Base-by-base conservation (phyloP, 345 rosid species). In the Clarkia xantiana region DNA sequence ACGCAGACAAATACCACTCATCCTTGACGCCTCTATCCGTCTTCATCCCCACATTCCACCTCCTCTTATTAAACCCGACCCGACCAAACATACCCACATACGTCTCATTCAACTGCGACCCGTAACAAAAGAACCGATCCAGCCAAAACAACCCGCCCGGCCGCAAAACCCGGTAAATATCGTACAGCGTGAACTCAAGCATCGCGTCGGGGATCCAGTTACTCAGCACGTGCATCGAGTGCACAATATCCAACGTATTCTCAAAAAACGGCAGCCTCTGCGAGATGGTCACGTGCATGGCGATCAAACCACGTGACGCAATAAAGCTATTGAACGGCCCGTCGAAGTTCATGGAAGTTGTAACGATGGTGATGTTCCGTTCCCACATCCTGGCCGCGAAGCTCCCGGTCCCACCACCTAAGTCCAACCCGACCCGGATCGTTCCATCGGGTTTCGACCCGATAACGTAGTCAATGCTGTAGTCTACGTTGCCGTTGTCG, bases 301-400 rank as follows among this genome's bases (percentile, higher is more conserved):
- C 47, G 38, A 74, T 65, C 63, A 80, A 36, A 0, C 82, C 80
- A 46, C 78, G 51, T 4, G 78, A 70, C 0, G 80, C 78, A 18
- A 76, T 72, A 44, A 76, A 69, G 70, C 61, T 66, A 56, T 68
- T 71, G 67, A 76, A 80, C 0, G 86, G 80, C 23, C 74, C 78
- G 40, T 69, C 80, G 6, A 69, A 44, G 49, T 79, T 79, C 73
- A 71, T 69, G 23, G 79, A 51, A 29, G 55, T 71, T 2, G 80
- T 74, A 17, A 74, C 48, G 42, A 74, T 64, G 19, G 78, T 74
- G 14, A 72, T 53, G 59, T 70, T 80, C 14, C 73, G 51, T 53
- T 80, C 83, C 51, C 69, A 59, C 83, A 74, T 76, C 56, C 80
- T 62, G 4, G 81, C 87, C 0, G 87, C 81, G 45, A 80, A 80